Conservation (phyloP, 352 stramenopile species). For the Pelagophyceae sp. region DNA sequence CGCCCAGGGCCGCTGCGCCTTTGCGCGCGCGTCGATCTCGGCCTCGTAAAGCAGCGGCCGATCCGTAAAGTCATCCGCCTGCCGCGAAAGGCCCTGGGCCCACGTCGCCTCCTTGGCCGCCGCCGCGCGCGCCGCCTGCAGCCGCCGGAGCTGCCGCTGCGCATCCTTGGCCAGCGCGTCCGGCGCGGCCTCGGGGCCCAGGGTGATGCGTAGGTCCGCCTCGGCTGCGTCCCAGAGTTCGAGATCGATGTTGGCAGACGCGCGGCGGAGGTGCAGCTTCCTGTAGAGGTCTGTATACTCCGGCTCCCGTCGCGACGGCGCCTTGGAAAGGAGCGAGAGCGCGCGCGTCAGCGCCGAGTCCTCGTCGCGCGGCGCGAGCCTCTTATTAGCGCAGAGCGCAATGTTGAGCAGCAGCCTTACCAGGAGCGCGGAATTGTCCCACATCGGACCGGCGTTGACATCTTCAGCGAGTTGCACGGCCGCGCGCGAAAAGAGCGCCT, state of each 20-base stretch:
- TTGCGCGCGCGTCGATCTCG: not conserved
- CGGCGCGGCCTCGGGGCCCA: not conserved
- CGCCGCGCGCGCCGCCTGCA: not conserved
- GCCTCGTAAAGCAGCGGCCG: not conserved
- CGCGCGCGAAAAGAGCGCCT: constrained; percentile 13
- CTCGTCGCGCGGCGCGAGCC: not conserved
- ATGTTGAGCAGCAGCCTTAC: not conserved
- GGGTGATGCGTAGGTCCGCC: not conserved
- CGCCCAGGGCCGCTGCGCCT: not conserved
- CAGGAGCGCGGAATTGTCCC: not conserved
- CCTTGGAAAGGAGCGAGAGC: not conserved
- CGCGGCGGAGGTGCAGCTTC: not conserved
- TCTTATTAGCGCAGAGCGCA: not conserved
- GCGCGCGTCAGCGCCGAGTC: not conserved
- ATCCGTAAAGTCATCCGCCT: not conserved
- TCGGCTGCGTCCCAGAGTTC: not conserved
- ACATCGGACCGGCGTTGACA: not conserved
- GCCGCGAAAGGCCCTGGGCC: not conserved
- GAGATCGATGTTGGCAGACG: not conserved
- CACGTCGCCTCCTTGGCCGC: not conserved
- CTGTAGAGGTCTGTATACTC: no score
- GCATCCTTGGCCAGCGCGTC: not conserved
- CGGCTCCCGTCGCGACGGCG: not conserved
- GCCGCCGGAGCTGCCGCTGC: not conserved
- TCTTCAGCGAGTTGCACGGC: not conserved